Evolutionary conservation across 306 rosid genomes (phyloP).

Genomic region (Hippophae tibetana): DNA sequence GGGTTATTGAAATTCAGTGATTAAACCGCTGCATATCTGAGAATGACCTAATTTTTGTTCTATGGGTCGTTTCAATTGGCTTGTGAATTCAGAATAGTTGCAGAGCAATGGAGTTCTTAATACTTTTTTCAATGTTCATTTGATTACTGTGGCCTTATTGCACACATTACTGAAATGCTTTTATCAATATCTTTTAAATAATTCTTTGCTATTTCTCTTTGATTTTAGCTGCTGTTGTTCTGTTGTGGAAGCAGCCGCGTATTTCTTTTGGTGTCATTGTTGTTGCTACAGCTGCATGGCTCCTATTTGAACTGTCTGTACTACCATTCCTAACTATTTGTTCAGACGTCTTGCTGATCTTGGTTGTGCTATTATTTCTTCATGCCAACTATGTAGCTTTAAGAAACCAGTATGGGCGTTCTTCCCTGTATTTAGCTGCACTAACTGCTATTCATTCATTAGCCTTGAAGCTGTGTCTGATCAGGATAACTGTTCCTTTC

Average conservation of each 20-base stretch:
- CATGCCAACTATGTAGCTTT: constrained; percentile 59
- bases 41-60: background rate
- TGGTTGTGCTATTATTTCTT: constrained; percentile 57
- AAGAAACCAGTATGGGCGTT: constrained; percentile 50
- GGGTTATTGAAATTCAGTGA: no score
- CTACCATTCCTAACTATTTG: constrained; percentile 68
- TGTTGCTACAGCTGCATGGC: constrained; percentile 71
- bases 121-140: background rate
- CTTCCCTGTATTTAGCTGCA: background rate
- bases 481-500: constrained; percentile 12
- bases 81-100: background rate
- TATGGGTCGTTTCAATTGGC: background rate
- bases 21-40: no score
- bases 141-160: background rate
- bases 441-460: constrained; percentile 11
- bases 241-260: constrained; percentile 60
- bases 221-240: constrained; percentile 62
- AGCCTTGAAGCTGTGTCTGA: constrained; percentile 12
- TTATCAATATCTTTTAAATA: constrained; percentile 1
- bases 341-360: constrained; percentile 84
- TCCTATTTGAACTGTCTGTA: constrained; percentile 51
- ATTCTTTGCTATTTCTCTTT: constrained; percentile 12
- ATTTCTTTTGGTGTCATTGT: constrained; percentile 58
- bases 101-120: background rate
- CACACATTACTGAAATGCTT: constrained; percentile 3